Evolutionary conservation across 2,329 filamentous ascomycete genomes (phyloP).

Genomic region (Sarocladiaceae sp.): DNA sequence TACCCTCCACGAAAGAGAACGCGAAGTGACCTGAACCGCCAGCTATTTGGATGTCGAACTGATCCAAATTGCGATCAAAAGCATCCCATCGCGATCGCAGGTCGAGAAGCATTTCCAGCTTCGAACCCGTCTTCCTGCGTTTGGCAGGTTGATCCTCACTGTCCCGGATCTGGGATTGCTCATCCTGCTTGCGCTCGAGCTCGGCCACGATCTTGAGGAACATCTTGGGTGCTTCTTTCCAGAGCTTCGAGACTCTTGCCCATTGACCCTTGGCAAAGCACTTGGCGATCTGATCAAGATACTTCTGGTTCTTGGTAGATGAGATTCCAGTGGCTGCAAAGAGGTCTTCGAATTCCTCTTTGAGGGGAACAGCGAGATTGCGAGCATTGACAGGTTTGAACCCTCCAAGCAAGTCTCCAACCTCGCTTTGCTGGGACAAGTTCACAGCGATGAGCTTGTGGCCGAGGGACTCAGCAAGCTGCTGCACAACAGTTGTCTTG

Average conservation of each 20-base stretch:
- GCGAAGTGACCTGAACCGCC: conserved; percentile 72
- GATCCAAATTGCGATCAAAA: conserved; percentile 67
- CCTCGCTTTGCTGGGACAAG: conserved; percentile 95
- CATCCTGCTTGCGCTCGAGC: conserved; percentile 38
- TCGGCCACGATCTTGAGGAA: conserved; percentile 64
- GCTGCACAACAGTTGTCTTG: conserved; percentile 94
- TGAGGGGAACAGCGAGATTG: conserved; percentile 78
- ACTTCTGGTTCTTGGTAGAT: conserved; percentile 77
- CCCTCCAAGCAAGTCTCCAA: conserved; percentile 87
- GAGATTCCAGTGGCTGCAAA: conserved; percentile 84
- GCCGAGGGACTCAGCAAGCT: conserved; percentile 76
- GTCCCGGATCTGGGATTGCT: conserved; percentile 28
- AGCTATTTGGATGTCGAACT: conserved; percentile 74
- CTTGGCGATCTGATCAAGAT: conserved; percentile 74
- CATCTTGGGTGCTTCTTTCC: conserved; percentile 84
- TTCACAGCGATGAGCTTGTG: conserved; percentile 91
- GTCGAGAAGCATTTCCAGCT: conserved; percentile 55
- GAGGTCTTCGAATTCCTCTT: conserved; percentile 88
- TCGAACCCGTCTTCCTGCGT: conserved; percentile 58
- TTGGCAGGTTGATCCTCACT: conserved; percentile 58
- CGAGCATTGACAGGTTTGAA: conserved; percentile 94
- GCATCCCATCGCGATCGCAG: conserved; percentile 67
- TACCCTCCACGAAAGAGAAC: conserved; percentile 94
- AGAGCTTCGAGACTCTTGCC: conserved; percentile 77
- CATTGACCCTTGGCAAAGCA: conserved; percentile 78